phyloP scores from a whole-genome alignment of 345 rosid genomes.

The Sisymbrium altissimum region DNA sequence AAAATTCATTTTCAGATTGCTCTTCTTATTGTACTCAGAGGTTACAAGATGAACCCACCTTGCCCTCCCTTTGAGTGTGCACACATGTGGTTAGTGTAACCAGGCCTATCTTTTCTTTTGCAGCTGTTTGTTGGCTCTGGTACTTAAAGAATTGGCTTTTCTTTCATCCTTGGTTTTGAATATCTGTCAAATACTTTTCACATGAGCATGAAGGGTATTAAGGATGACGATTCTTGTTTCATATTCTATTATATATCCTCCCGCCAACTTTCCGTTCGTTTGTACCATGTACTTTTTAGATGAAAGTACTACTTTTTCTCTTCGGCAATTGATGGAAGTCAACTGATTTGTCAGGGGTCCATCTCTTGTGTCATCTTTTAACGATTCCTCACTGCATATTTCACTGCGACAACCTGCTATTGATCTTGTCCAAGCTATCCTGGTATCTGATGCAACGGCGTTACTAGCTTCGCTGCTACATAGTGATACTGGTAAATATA shows the following conservation, averaged over 20 bases:
- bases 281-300: not conserved
- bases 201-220: conserved; percentile 7
- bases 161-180: conserved; percentile 10
- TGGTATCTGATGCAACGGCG: conserved; percentile 91
- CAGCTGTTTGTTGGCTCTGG: conserved; percentile 14
- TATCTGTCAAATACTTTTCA: conserved; percentile 2
- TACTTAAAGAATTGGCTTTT: conserved; percentile 6
- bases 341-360: conserved; percentile 73
- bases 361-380: conserved; percentile 75
- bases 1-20: conserved; percentile 67
- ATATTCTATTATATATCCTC: not conserved
- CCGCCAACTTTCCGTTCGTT: not conserved
- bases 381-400: conserved; percentile 84
- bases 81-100: conserved; percentile 79
- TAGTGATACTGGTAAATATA: conserved; percentile 31
- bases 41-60: conserved; percentile 95
- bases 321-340: conserved; percentile 8
- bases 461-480: conserved; percentile 50
- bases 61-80: conserved; percentile 97
- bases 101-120: conserved; percentile 19
- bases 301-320: not conserved
- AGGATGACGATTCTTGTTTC: not conserved
- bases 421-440: conserved; percentile 74
- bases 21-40: conserved; percentile 80
- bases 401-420: conserved; percentile 92